Evolutionary conservation across 768 basidiomycete genomes (phyloP).

Genomic region (Terana coerulea): DNA sequence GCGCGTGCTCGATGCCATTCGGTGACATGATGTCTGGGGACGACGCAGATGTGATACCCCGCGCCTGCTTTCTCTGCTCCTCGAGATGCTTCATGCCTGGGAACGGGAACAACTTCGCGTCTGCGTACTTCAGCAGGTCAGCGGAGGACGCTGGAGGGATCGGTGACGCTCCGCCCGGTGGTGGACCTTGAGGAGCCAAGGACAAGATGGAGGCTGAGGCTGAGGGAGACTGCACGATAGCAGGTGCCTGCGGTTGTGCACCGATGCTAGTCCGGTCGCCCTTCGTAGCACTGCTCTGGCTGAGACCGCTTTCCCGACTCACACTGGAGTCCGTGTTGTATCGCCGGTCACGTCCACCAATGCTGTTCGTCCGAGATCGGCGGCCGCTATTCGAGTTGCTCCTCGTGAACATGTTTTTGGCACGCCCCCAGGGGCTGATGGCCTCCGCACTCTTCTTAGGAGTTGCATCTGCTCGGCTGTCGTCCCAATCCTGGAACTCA

Average conservation of each 20-base stretch:
- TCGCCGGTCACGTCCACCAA: constrained; percentile 60
- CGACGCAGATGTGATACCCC: constrained; percentile 47
- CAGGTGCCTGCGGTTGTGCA: constrained; percentile 31
- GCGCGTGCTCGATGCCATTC: constrained; percentile 37
- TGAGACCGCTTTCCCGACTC: constrained; percentile 74
- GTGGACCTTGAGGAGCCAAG: constrained; percentile 45
- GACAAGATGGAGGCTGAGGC: constrained; percentile 63
- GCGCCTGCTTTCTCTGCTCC: constrained; percentile 61
- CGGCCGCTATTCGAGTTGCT: constrained; percentile 65
- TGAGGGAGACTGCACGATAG: constrained; percentile 56
- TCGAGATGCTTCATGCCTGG: constrained; percentile 80
- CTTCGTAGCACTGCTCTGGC: constrained; percentile 54
- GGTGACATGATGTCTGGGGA: constrained; percentile 45
- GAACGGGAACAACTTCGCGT: constrained; percentile 84
- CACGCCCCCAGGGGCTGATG: constrained; percentile 66
- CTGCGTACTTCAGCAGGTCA: constrained; percentile 71
- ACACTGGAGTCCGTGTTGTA: constrained; percentile 70
- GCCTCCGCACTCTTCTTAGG: constrained; percentile 57
- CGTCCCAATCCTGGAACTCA: constrained; percentile 27
- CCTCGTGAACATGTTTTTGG: constrained; percentile 62
- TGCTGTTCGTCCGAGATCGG: constrained; percentile 77
- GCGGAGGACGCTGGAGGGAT: constrained; percentile 70
- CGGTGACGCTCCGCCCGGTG: constrained; percentile 64
- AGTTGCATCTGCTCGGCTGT: constrained; percentile 28
- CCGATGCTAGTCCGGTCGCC: constrained; percentile 13